These are phyloP conservation scores for Fomitopsis palustris DNA, from an alignment of 1,284 basidiomycete genomes.

Conservation along the genomic window DNA sequence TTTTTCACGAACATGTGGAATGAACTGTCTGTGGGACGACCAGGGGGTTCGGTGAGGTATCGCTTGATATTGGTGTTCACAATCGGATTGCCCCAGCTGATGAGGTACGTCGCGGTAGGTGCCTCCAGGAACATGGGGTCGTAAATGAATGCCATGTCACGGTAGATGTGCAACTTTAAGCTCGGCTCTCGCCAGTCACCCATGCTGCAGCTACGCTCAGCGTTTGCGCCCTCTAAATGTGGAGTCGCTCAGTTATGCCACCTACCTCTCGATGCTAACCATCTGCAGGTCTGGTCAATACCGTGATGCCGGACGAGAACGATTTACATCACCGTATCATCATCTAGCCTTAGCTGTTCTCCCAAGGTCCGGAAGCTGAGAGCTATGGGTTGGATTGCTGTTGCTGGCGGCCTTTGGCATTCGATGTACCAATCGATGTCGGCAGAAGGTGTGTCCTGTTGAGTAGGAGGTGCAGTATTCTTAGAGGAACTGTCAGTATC, in stretches of 20 bases:
- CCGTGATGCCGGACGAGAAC: neutral
- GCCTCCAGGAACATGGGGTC: slow-evolving; percentile 52
- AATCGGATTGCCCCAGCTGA: slow-evolving; percentile 45
- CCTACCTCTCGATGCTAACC: slow-evolving; percentile 5
- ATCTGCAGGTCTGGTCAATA: neutral
- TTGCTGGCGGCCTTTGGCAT: slow-evolving; percentile 18
- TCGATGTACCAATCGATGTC: slow-evolving; percentile 22
- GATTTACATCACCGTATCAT: slow-evolving; percentile 13
- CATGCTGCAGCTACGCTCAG: slow-evolving; percentile 27
- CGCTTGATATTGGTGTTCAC: slow-evolving; percentile 29
- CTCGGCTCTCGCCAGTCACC: slow-evolving; percentile 29
- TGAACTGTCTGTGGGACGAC: slow-evolving; percentile 13
- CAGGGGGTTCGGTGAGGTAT: slow-evolving; percentile 30
- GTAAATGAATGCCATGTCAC: slow-evolving; percentile 43
- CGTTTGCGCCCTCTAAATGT: neutral
- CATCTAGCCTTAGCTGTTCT: slow-evolving; percentile 17
- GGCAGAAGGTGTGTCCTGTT: neutral
- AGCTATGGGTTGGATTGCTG: slow-evolving; percentile 7
- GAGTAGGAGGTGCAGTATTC: neutral
- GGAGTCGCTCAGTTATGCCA: neutral
- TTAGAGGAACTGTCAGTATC: neutral
- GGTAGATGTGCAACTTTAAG: slow-evolving; percentile 34
- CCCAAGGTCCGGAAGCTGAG: slow-evolving; percentile 14
- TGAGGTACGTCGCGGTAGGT: slow-evolving; percentile 36
- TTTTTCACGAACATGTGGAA: slow-evolving; percentile 41